Evolutionary conservation across 495 filamentous ascomycete genomes (phyloP), one percentile per base, ranked within the genome.

Genomic region (Hyaloscypha variabilis): DNA sequence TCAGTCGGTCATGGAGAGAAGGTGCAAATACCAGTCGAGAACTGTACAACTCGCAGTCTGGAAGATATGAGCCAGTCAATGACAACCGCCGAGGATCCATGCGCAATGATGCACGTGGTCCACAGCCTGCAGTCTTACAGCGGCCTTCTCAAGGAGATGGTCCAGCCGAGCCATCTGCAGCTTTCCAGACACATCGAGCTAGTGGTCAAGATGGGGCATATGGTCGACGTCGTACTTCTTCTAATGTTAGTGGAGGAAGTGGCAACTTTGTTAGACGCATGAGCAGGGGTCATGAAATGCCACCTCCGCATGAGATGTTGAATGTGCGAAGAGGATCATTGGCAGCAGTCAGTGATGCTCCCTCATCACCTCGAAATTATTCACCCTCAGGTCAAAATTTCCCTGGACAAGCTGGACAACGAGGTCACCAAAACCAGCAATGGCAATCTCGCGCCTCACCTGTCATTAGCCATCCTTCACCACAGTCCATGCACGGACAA

Each of bases 241-340:
- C 94, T 1, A 97, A 93, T 72, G 90, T 97, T 30, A 97, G 94
- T 73, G 94, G 93, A 31, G 92, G 92, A 63, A 97, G 93, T 76
- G 91, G 90, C 51, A 84, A 82, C 54, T 85, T 85, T 71, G 83
- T 82, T 60, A 74, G 81, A 60, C 76, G 79, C 23, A 69, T 79
- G 56, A 74, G 72, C 58, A 77, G 76, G 68, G 77, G 76, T n/a
- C 76, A 76, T 31, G 83, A 85, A 36, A 76, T 80, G 60, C 74
- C 75, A 51, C 78, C 80, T 8, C 76, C 77, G 17, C 76, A 75
- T 17, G 82, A 85, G 54, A 71, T 79, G 51, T 52, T 79, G 63
- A 79, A 73, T 42, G 75, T 73, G 10, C 74, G 79, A 34, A 73
- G 81, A 51, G 76, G 70, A 24, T 85, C 83, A n/a, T 67, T 80